Base-by-base conservation (phyloP, 2,329 filamentous ascomycete species). In the Penicillium brevicompactum region DNA sequence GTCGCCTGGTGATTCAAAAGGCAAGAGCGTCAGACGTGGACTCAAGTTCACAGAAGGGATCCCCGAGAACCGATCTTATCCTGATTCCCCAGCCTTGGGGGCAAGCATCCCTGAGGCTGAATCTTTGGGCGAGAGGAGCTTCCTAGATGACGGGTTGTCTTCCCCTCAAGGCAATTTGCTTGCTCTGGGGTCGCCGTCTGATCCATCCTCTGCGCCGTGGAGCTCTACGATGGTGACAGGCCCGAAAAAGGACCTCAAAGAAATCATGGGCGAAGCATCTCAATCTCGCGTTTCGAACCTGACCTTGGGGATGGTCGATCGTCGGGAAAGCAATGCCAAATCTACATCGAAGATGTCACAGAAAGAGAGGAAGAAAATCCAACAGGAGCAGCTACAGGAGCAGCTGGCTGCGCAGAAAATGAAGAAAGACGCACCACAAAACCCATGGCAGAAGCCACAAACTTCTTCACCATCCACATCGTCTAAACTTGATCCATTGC, bases 311-410 rank as follows among this genome's bases (percentile, higher is more conserved):
- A 74, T 85, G 48, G 79, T 79, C 6, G 73, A 72, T 22, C 74
- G 79, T 49, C 74, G 76, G 21, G 75, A 77, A 55, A 74, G 62
- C 60, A 64, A 72, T 62, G 51, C 73, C 66, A 65, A 67, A 65
- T 67, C 76, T 24, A 71, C 77, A 37, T 74, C 77, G 0, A 96
- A 90, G 70, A 75, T 96, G 62, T 96, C 92, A 0, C 94, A 97
- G 65, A 96, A 94, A 68, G 92, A 97, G 71, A 87, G 92, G 21
- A 97, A 96, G 76, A 90, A 85, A 68, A 85, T 92, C 61, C 85
- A 91, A 65, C 88, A 91, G 66, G 82, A 85, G 58, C 85, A 90
- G 66, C 65, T 76, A 53, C 74, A 76, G 76, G 81, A 75, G 38
- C 67, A 67, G 55, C 58, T 70, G 55, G 68, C 61, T 47, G 70